A percentile compares a stretch with the other conserved stretches of the same genome.
Conservation (phyloP, 2,329 filamentous ascomycete genomes). For the Colletotrichum filicis region DNA sequence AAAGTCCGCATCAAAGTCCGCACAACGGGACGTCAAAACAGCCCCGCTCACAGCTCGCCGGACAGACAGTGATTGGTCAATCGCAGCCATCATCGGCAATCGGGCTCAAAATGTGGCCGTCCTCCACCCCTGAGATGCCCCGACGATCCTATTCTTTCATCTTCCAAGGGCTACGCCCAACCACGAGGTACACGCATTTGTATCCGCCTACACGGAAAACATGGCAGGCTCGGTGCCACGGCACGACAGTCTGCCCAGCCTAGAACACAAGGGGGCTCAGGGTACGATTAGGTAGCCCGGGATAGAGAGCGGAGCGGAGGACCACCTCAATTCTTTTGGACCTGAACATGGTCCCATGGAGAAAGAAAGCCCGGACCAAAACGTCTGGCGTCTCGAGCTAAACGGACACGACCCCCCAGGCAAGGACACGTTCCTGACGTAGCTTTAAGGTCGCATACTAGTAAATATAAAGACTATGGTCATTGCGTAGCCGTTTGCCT, state of each 20-base stretch:
- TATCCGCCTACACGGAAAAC: background rate
- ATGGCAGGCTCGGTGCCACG: background rate
- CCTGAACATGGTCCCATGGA: background rate
- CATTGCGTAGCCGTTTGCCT: background rate
- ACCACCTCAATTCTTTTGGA: background rate
- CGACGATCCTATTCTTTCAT: background rate
- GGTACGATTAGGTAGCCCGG: background rate
- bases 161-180: background rate
- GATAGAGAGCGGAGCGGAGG: constrained; percentile 1
- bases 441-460: background rate
- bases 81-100: background rate
- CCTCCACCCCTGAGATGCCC: background rate
- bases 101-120: constrained; percentile 8
- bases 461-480: background rate
- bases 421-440: background rate
- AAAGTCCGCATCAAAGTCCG: constrained; percentile 2
- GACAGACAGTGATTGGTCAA: constrained; percentile 2
- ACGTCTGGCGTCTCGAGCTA: constrained; percentile 24
- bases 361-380: constrained; percentile 10
- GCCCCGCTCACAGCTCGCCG: too few relatives aligned
- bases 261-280: background rate
- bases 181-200: background rate
- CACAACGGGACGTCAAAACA: background rate
- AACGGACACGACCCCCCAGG: background rate
- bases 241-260: background rate